Percentiles rank a stretch among this genome's conserved stretches.
phyloP scores from a whole-genome alignment of 352 stramenopile species.

The Phytopythium aichiense region DNA sequence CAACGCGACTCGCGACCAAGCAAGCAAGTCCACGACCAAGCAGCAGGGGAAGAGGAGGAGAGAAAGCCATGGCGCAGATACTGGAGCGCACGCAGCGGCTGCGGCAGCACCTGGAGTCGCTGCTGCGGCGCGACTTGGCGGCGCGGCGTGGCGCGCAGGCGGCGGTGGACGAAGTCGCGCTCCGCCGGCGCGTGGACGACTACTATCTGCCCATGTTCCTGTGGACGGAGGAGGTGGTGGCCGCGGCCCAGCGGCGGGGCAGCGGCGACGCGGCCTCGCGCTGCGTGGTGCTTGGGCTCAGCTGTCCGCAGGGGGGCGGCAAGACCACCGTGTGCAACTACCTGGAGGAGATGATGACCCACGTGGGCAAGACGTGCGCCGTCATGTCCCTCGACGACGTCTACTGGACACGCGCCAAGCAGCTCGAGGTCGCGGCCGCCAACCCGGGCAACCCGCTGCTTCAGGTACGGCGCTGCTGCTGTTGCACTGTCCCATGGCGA shows the following conservation, averaged over 20 bases:
- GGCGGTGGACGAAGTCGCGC: conserved; percentile 33
- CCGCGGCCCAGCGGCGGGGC: conserved; percentile 19
- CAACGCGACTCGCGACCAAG: neutral
- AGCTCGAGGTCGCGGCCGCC: conserved; percentile 52
- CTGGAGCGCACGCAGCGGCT: conserved; percentile 25
- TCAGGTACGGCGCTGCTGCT: conserved; percentile 33
- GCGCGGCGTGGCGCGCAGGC: conserved; percentile 8
- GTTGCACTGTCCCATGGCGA: neutral
- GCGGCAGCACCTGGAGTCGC: conserved; percentile 44
- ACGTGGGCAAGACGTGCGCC: conserved; percentile 57
- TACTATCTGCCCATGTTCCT: conserved; percentile 78
- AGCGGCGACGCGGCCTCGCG: conserved; percentile 3
- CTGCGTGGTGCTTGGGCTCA: conserved; percentile 75
- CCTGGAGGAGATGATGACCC: conserved; percentile 53
- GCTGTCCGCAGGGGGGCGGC: conserved; percentile 78
- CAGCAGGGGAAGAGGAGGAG: neutral
- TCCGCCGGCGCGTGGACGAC: conserved; percentile 52
- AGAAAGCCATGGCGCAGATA: neutral
- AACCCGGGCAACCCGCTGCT: conserved; percentile 71
- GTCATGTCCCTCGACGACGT: conserved; percentile 83
- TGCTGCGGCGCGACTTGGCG: conserved; percentile 43
- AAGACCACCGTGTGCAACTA: conserved; percentile 82
- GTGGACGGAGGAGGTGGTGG: conserved; percentile 59
- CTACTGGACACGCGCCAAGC: conserved; percentile 65
- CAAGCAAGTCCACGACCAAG: neutral